These are phyloP conservation scores for Jamesozyma jinghongensis DNA, from an alignment of 805 yeast species.

Conservation along the genomic window DNA sequence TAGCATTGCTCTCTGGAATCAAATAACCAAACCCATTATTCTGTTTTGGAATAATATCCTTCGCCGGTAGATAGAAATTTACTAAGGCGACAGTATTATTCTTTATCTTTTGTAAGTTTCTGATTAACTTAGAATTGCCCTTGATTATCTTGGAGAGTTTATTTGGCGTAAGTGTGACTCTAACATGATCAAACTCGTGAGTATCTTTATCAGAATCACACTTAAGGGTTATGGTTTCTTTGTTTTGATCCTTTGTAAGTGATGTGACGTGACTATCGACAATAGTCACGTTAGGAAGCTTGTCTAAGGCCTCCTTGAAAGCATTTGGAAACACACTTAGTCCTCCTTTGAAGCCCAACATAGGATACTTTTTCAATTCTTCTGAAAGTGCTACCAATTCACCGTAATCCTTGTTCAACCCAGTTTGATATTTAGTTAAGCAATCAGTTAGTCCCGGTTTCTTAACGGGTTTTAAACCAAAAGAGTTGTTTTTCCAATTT, in stretches of 20 bases:
- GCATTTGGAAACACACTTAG: constrained; percentile 43
- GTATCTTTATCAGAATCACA: neutral
- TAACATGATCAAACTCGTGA: constrained; percentile 42
- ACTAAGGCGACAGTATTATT: constrained; percentile 50
- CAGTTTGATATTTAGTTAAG: constrained; percentile 33
- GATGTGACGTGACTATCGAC: constrained; percentile 8
- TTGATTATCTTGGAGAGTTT: constrained; percentile 31
- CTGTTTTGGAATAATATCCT: constrained; percentile 31
- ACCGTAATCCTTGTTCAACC: constrained; percentile 32
- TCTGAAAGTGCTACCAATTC: constrained; percentile 32
- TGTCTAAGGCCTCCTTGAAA: constrained; percentile 32
- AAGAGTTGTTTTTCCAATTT: constrained; percentile 23
- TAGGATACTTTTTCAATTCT: constrained; percentile 46
- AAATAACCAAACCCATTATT: constrained; percentile 79
- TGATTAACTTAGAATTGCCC: constrained; percentile 10
- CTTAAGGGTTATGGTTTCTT: neutral
- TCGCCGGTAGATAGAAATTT: constrained; percentile 51
- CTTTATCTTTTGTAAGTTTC: constrained; percentile 22
- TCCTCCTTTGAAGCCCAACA: constrained; percentile 51
- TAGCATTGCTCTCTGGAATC: constrained; percentile 48
- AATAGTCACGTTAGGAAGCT: constrained; percentile 30
- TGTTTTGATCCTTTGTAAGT: neutral
- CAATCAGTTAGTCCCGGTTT: constrained; percentile 19
- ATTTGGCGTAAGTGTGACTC: constrained; percentile 48
- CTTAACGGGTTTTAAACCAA: constrained; percentile 6